phyloP scores from a whole-genome alignment of 2,329 filamentous ascomycete genomes.

The Phialemoniopsis sp. region DNA sequence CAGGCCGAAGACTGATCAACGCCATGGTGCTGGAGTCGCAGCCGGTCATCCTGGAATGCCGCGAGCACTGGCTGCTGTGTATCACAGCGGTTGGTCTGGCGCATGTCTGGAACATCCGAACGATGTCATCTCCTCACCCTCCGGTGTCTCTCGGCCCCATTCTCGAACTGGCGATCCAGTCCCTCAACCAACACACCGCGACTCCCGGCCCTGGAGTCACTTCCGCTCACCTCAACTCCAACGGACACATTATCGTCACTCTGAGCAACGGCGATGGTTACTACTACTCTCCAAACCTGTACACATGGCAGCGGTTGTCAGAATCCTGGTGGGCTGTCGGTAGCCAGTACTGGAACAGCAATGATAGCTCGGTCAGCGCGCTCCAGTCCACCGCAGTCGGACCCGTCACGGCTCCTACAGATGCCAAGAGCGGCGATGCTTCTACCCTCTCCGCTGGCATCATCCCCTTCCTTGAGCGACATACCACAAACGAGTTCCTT shows the following conservation, averaged over 20 bases:
- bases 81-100: slow-evolving; percentile 85
- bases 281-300: slow-evolving; percentile 81
- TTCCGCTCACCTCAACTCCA: slow-evolving; percentile 85
- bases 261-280: slow-evolving; percentile 94
- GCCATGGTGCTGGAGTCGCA: slow-evolving; percentile 86
- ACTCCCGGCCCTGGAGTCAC: slow-evolving; percentile 81
- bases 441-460: slow-evolving; percentile 76
- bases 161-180: slow-evolving; percentile 78
- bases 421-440: slow-evolving; percentile 38
- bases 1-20: slow-evolving; percentile 80
- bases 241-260: slow-evolving; percentile 81
- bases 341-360: slow-evolving; percentile 98
- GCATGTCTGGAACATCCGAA: slow-evolving; percentile 90
- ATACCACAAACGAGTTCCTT: slow-evolving; percentile 89
- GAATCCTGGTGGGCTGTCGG: slow-evolving; percentile 98
- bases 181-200: slow-evolving; percentile 69
- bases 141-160: slow-evolving; percentile 86
- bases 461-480: slow-evolving; percentile 87
- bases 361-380: slow-evolving; percentile 82
- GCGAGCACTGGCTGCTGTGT: slow-evolving; percentile 84
- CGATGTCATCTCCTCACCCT: slow-evolving; percentile 78
- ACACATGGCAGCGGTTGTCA: slow-evolving; percentile 89
- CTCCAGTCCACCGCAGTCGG: slow-evolving; percentile 69
- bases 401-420: slow-evolving; percentile 43
- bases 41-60: slow-evolving; percentile 87